Evolutionary conservation across 73 alveolate species (phyloP), one percentile per base, ranked within the genome.

Genomic region (Paramecium biaurelia): DNA sequence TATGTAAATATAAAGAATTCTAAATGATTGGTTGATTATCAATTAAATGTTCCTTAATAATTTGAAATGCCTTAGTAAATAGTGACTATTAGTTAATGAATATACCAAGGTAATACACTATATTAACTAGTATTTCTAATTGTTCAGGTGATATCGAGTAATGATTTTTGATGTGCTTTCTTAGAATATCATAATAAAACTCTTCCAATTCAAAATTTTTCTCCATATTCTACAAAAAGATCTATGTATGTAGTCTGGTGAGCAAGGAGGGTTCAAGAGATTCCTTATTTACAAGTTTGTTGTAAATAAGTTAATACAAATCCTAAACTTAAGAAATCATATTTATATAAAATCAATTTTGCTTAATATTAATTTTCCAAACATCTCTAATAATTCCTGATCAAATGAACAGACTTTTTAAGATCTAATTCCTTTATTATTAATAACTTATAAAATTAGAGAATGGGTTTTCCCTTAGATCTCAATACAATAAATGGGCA

Each of bases 321-420:
- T 72, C 86, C 45, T 72, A 72, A 38, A 38, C 32, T 72, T 35
- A 34, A 35, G 84, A 32, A 35, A 72, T 72, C 58, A 72, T 72
- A 72, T 72, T 35, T 72, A 32, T 72, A 72, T 35, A 72, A 72
- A 67, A 38, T 72, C 63, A 35, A 72, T 35, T 72, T 32, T 72
- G 86, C 86, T 34, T 72, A 72, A 72, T 34, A 72, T 35, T n/a
- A 72, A 34, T 72, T 72, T 72, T 38, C 28, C 86, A 72, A 72
- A 72, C 67, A 72, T 72, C 45, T 35, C 86, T 72, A 72, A 72
- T 72, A 9, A 72, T 72, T 72, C 32, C 58, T 72, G 45, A 72
- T 72, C 32, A 72, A 72, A 72, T 11, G 63, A 72, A 35, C 34
- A 10, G 26, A 35, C 86, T 72, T 72, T 72, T 18, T 72, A 23